phyloP scores from a whole-genome alignment of 306 rosid species.

The Prunus salicina region DNA sequence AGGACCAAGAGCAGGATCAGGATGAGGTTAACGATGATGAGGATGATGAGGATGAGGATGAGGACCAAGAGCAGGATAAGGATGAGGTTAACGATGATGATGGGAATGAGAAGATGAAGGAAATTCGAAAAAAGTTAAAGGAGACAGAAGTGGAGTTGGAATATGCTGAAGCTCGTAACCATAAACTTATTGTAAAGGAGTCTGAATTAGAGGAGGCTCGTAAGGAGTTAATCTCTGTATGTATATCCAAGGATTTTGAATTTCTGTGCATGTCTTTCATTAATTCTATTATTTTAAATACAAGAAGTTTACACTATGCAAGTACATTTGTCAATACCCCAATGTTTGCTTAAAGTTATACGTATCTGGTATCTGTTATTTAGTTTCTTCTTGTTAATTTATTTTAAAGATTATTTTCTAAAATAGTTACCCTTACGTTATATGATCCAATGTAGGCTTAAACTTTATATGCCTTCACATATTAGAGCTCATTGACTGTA shows the following conservation, averaged over 20 bases:
- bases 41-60: conserved; percentile 31
- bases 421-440: too few relatives aligned
- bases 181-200: too few relatives aligned
- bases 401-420: too few relatives aligned
- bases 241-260: not conserved
- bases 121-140: conserved; percentile 32
- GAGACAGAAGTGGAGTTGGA: conserved; percentile 60
- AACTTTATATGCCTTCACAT: not conserved
- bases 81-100: conserved; percentile 26
- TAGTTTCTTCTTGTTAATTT: too few relatives aligned
- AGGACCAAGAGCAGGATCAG: not conserved
- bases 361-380: too few relatives aligned
- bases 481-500: not conserved
- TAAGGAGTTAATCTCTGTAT: conserved; percentile 46
- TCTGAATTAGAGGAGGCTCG: conserved; percentile 66
- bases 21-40: too few relatives aligned
- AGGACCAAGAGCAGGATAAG: not conserved
- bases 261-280: not conserved
- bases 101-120: conserved; percentile 30
- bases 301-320: not conserved
- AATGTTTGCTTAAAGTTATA: too few relatives aligned
- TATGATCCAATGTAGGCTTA: too few relatives aligned
- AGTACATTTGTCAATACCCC: not conserved
- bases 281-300: not conserved
- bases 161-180: not conserved